Base-by-base conservation (phyloP, 2,329 filamentous ascomycete species). In the Verticillium nubilum region DNA sequence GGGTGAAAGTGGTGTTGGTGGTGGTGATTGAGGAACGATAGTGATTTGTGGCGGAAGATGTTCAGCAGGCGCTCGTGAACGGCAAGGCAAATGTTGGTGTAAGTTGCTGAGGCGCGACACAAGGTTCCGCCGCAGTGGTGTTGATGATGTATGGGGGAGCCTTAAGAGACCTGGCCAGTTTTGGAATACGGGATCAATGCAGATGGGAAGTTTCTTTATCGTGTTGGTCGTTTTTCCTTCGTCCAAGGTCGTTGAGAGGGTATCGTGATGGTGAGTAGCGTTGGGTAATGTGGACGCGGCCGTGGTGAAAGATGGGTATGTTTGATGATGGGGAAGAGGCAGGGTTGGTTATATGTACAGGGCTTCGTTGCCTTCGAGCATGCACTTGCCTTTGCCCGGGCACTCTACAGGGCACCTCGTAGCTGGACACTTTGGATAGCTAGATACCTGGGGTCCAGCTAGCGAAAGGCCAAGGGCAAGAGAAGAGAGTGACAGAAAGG, bases 1-100 rank as follows among this genome's bases (percentile, higher is more conserved):
- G 5, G 29, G 29, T 9, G 25, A 15, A 5, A 59, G 50, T 9
- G 62, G 60, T 2, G 60, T 58, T 25, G 61, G 58, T 31, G 42
- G 19, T 50, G 19, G 12, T 23, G 42, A 19, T 50, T n/a, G 42
- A 50, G 42, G 42, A 12, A 50, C 12, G 10, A 50, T 25, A 50
- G 19, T 50, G 19, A 13, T 23, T 50, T 25, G 42, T 50, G 42
- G 42, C 42, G 42, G 42, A 50, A 23, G 42, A 13, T n/a, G 42
- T 50, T 50, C 42, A 50, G n/a, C 42, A 23, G 42, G 42, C 19
- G 42, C 9, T 50, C 19, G 5, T 50, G 9, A 13, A 50, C 42
- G 42, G n/a, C 29, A 23, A 50, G 42, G 10, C 7, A 23, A 4
- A 50, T 50, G 42, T 19, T 50, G 42, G 42, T 50, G 42, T 50